These are phyloP conservation scores for Wilhelminamyces savonicus DNA, from an alignment of 805 yeast species.

Conservation along the genomic window DNA sequence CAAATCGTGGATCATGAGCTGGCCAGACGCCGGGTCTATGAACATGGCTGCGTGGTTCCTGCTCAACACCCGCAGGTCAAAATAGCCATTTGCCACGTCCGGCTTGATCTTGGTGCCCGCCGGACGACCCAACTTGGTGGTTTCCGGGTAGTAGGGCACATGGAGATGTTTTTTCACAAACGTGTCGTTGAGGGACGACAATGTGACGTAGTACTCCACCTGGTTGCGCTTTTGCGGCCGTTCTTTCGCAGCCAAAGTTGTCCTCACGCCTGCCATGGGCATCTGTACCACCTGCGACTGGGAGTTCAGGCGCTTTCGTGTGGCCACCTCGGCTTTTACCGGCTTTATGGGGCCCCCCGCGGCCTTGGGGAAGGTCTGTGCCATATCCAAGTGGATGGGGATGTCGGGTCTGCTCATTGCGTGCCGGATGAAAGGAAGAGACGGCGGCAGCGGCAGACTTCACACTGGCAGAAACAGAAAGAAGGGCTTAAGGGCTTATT, in stretches of 20 bases:
- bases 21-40: slow-evolving; percentile 58
- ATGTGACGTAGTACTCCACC: slow-evolving; percentile 54
- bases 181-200: slow-evolving; percentile 73
- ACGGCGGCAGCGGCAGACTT: no score
- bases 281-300: slow-evolving; percentile 32
- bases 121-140: slow-evolving; percentile 85
- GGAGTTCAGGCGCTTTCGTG: slow-evolving; percentile 32
- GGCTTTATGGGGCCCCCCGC: slow-evolving; percentile 1
- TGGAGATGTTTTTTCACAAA: slow-evolving; percentile 73
- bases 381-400: slow-evolving; percentile 16
- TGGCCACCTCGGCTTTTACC: slow-evolving; percentile 2
- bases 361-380: slow-evolving; percentile 4
- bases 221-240: slow-evolving; percentile 14
- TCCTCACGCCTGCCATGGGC: slow-evolving; percentile 9
- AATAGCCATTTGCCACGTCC: slow-evolving; percentile 78
- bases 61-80: slow-evolving; percentile 88
- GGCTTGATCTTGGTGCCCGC: slow-evolving; percentile 57
- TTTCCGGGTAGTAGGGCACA: slow-evolving; percentile 78
- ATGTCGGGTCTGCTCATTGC: slow-evolving; percentile 11
- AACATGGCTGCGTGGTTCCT: slow-evolving; percentile 91
- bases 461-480: no score
- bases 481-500: no score
- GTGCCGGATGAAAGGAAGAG: no score
- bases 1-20: slow-evolving; percentile 73
- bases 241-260: slow-evolving; percentile 3